Conservation (phyloP, 176 grass and related monocot genomes). For the Tillandsia leiboldiana region DNA sequence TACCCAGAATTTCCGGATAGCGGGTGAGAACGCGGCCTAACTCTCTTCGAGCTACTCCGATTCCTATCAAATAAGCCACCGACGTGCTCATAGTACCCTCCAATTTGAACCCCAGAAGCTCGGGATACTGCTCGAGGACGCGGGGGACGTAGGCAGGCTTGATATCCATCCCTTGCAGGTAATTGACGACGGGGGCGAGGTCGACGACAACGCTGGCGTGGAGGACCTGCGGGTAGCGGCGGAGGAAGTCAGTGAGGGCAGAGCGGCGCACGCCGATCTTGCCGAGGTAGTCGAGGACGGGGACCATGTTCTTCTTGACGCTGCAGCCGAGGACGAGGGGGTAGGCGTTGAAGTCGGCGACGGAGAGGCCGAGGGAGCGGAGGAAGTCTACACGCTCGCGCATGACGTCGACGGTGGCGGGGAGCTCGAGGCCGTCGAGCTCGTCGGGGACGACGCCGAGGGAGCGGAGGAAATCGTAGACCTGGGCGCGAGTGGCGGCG, state of each 20-base stretch:
- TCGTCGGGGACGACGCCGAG: slow-evolving; percentile 53
- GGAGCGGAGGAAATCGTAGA: slow-evolving; percentile 35
- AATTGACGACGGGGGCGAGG: slow-evolving; percentile 31
- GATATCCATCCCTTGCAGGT: slow-evolving; percentile 64
- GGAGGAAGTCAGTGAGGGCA: slow-evolving; percentile 48
- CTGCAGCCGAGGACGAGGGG: slow-evolving; percentile 70
- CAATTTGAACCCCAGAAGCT: slow-evolving; percentile 71
- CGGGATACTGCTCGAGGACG: slow-evolving; percentile 65
- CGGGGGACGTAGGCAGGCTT: slow-evolving; percentile 34
- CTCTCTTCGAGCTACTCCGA: slow-evolving; percentile 44
- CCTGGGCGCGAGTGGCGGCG: slow-evolving; percentile 42
- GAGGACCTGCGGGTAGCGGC: slow-evolving; percentile 66
- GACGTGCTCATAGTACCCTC: slow-evolving; percentile 83
- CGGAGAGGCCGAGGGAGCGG: slow-evolving; percentile 19
- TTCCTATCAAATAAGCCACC: slow-evolving; percentile 53
- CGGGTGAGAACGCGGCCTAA: slow-evolving; percentile 41
- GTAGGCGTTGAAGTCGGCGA: slow-evolving; percentile 51
- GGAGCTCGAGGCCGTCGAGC: slow-evolving; percentile 67
- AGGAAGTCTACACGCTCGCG: slow-evolving; percentile 70
- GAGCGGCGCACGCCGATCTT: slow-evolving; percentile 55
- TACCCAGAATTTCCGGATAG: slow-evolving; percentile 51
- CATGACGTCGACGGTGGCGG: slow-evolving; percentile 68
- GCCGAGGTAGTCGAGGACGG: slow-evolving; percentile 78
- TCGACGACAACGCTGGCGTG: slow-evolving; percentile 67
- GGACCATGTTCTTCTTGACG: slow-evolving; percentile 80